Evolutionary conservation across 495 filamentous ascomycete species (phyloP).

Genomic region (Daldinia bambusicola): DNA sequence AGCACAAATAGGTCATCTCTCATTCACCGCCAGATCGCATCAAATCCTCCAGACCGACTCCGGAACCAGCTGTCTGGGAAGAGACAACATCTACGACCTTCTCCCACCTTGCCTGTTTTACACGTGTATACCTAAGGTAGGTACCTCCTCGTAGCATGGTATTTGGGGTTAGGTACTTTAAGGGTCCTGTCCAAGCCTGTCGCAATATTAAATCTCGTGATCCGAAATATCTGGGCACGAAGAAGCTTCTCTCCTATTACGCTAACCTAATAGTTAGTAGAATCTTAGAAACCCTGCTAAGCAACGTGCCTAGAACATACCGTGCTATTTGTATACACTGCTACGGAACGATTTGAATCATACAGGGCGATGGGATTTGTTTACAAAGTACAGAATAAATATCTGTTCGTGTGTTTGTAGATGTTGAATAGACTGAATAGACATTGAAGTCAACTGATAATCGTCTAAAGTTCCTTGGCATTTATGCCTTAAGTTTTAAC

Average conservation of each 20-base stretch:
- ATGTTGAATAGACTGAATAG: no score
- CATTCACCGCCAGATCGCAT: constrained; percentile 46
- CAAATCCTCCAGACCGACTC: constrained; percentile 42
- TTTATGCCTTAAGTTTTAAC: no score
- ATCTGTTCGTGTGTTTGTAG: no score
- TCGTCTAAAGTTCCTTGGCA: neutral
- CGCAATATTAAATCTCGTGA: no score
- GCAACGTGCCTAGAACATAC: neutral
- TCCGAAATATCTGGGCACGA: no score
- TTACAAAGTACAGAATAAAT: no score
- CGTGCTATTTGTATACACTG: neutral
- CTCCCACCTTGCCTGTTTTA: constrained; percentile 10
- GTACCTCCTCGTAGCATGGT: no score
- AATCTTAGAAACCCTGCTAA: no score
- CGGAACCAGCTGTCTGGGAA: constrained; percentile 41
- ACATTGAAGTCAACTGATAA: no score
- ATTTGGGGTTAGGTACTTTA: neutral
- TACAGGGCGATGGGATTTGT: no score
- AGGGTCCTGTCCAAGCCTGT: neutral
- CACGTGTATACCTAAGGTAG: neutral
- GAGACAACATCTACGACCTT: constrained; percentile 21
- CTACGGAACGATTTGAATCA: neutral
- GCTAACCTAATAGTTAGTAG: no score
- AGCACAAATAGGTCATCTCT: constrained; percentile 27
- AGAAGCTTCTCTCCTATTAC: no score